phyloP scores from a whole-genome alignment of 2,329 filamentous ascomycete genomes.

The Chrysoporthe puriensis region DNA sequence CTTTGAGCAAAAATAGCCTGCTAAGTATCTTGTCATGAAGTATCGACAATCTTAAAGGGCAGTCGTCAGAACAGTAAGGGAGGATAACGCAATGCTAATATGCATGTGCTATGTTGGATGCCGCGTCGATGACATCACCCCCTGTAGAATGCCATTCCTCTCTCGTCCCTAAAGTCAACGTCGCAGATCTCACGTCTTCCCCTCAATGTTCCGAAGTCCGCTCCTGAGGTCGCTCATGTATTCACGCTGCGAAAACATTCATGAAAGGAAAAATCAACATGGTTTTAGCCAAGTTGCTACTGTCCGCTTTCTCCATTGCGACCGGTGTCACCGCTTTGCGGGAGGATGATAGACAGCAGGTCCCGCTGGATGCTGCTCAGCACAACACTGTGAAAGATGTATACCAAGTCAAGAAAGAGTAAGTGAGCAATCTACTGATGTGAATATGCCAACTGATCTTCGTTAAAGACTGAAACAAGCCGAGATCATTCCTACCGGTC shows the following conservation, averaged over 20 bases:
- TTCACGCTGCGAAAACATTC: neutral
- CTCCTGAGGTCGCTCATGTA: neutral
- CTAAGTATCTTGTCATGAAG: neutral
- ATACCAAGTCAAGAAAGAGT: slow-evolving; percentile 10
- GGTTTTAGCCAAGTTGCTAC: neutral
- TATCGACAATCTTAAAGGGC: neutral
- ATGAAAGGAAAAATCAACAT: neutral
- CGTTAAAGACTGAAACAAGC: slow-evolving; percentile 31
- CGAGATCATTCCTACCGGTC: slow-evolving; percentile 35
- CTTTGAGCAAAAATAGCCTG: neutral
- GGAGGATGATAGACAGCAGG: slow-evolving; percentile 13
- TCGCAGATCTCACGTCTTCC: neutral
- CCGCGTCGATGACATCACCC: slow-evolving; percentile 25
- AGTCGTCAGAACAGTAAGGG: neutral
- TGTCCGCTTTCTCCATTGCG: neutral
- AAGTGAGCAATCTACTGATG: neutral
- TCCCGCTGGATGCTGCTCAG: neutral
- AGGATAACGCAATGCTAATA: neutral
- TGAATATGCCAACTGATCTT: neutral
- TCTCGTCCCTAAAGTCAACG: neutral
- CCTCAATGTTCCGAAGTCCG: neutral
- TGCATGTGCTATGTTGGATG: neutral
- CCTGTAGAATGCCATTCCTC: neutral
- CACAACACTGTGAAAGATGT: neutral
- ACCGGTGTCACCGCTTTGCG: neutral